phyloP scores from a whole-genome alignment of 176 grass and related monocot species.

The Musa beccarii region DNA sequence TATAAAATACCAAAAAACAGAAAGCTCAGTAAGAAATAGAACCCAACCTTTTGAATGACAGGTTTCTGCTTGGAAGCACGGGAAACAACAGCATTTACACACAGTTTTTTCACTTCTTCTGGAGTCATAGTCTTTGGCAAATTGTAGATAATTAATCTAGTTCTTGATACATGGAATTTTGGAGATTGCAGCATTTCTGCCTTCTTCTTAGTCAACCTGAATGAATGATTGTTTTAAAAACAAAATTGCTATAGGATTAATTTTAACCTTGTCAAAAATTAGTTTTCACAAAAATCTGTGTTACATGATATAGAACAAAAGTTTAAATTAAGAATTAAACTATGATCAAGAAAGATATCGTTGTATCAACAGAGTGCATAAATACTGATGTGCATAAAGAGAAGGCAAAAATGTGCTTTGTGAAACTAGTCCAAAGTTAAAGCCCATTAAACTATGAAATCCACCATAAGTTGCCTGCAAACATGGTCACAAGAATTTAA shows the following conservation, averaged over 20 bases:
- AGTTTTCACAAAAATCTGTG: neutral
- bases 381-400: neutral
- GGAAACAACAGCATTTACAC: slow-evolving; percentile 74
- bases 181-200: slow-evolving; percentile 81
- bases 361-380: neutral
- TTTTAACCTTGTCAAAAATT: neutral
- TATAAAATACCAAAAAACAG: neutral
- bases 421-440: neutral
- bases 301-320: neutral
- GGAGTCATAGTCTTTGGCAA: slow-evolving; percentile 86
- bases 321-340: neutral
- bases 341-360: neutral
- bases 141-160: slow-evolving; percentile 91
- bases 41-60: slow-evolving; percentile 65
- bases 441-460: neutral
- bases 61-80: slow-evolving; percentile 80
- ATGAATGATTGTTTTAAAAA: slow-evolving; percentile 1
- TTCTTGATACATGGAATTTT: slow-evolving; percentile 93
- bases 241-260: neutral
- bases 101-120: slow-evolving; percentile 89
- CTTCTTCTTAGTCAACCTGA: slow-evolving; percentile 76
- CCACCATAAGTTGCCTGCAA: neutral
- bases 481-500: neutral
- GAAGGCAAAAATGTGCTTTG: neutral
- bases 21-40: neutral